These are phyloP conservation scores for Cystobasidium onofrii DNA, from an alignment of 768 basidiomycete genomes.

Conservation along the genomic window DNA sequence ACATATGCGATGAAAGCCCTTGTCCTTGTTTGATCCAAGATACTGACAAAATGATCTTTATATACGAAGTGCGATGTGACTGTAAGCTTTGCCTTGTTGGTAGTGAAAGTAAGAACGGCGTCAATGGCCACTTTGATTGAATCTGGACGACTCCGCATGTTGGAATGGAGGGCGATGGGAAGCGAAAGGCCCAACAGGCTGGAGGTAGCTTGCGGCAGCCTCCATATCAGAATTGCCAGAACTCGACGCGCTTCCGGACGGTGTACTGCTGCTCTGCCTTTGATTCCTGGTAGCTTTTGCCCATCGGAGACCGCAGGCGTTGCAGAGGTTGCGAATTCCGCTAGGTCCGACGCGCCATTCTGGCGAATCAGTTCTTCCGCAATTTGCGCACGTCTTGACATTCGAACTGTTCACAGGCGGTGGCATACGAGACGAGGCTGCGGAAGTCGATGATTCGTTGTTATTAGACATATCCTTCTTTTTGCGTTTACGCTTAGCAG, in stretches of 20 bases:
- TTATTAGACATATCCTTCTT: slow-evolving; percentile 19
- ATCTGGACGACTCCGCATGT: background rate
- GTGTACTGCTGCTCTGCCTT: slow-evolving; percentile 16
- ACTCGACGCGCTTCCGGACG: slow-evolving; percentile 13
- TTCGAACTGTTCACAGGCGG: background rate
- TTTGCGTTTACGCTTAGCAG: slow-evolving; percentile 33
- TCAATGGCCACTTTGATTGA: background rate
- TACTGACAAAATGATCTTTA: no score
- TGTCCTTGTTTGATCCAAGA: no score
- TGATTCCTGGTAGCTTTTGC: slow-evolving; percentile 34
- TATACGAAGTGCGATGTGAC: background rate
- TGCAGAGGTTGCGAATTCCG: slow-evolving; percentile 95
- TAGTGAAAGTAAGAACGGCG: background rate
- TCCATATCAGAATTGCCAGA: slow-evolving; percentile 27
- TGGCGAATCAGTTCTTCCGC: slow-evolving; percentile 89
- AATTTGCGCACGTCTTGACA: slow-evolving; percentile 46
- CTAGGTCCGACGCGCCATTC: slow-evolving; percentile 96
- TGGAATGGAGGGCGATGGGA: background rate
- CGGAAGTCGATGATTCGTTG: background rate
- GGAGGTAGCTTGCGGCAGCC: background rate
- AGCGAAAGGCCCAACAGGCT: slow-evolving; percentile 17
- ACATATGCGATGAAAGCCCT: no score
- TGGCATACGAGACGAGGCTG: background rate
- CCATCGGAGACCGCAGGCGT: slow-evolving; percentile 90
- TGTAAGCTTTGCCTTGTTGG: no score